Evolutionary conservation across 352 stramenopile genomes (phyloP), one percentile per base, ranked within the genome.

Genomic region (Halophytophthora polymorphica): DNA sequence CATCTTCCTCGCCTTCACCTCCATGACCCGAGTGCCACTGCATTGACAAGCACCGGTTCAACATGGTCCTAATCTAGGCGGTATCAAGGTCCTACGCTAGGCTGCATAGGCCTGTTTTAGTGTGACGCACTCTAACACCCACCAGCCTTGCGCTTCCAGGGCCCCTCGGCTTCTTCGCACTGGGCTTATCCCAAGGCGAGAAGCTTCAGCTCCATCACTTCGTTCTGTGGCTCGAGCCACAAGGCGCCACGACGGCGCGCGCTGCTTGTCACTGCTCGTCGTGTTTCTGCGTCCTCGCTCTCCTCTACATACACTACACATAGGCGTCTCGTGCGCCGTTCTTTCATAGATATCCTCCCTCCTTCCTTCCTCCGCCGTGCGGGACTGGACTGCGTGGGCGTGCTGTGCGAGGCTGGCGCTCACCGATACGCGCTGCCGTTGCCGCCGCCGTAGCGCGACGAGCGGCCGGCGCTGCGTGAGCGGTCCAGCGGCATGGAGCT

Each of bases 401-500:
- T n/a, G n/a, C n/a, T 56, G 28, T 44, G 29, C 34, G 54, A 14
- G 14, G 13, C 23, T 21, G 2, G 21, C 34, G 19, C 61, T 69
- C 54, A 72, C 58, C 64, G 53, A 23, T 71, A 65, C n/a, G n/a
- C n/a, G n/a, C n/a, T 40, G 44, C 31, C 21, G 40, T 49, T 68
- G 38, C 49, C 61, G 40, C 53, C 62, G 53, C 48, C 46, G 56
- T 81, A 73, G 39, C 69, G 61, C 19, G 69, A 76, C 17, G 67
- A 67, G 22, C 74, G 69, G 49, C 69, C 67, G 43, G 64, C 55
- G 23, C 69, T 83, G 8, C 76, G 57, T 35, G 73, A 82, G 34
- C 76, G 76, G 56, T 87, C 76, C 34, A 76, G 46, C 8, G 73
- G 67, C 47, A 87, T 35, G 14, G 76, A 85, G 19, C 12, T 77